Evolutionary conservation across 106 monocot genomes (phyloP), one percentile per base, ranked within the genome.

Genomic region (Acorus calamus): DNA sequence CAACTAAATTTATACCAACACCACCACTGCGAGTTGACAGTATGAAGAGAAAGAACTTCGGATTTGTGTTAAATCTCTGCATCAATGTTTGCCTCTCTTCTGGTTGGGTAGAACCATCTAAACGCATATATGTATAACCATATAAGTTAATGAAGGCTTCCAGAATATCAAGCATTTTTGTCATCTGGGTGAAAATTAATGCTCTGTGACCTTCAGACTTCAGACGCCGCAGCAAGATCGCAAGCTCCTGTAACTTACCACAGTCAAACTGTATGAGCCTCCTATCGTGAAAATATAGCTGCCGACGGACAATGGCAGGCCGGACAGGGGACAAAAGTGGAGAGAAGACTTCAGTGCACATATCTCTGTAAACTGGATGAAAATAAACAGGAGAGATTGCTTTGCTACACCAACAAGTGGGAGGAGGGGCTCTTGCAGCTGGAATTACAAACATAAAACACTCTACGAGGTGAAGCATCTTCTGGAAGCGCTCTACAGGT

Each of bases 141-240:
- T 98, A 98, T 28, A 98, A 82, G 71, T 98, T 98, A 50, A 98
- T 98, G 65, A 98, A 98, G 47, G 87, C 85, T 63, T 98, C 98
- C 69, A 98, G 79, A 7, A 88, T 77, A 74, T 98, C 98, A 68
- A 98, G 87, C 98, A 98, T 98, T 71, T 98, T 98, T 46, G 98
- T 98, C 98, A 98, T 98, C 76, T 98, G 98, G 8, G 98, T 98
- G 68, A 98, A 98, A 73, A 98, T 98, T 62, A 98, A 75, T 63
- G 88, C 98, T 51, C 98, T 70, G 69, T 98, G 98, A 0, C 98
- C 98, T 70, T 85, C 91, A 53, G 82, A 79, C 59, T 85, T 92
- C 50, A 98, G 74, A 43, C 85, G 80, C 64, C 98, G 80, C 11
- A 98, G 61, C 46, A 98, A 71, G 52, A 79, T 55, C 57, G 91